A percentile compares a stretch with the other conserved stretches of the same genome.
phyloP scores from a whole-genome alignment of 768 basidiomycete species.

The Hericium rajendrae region DNA sequence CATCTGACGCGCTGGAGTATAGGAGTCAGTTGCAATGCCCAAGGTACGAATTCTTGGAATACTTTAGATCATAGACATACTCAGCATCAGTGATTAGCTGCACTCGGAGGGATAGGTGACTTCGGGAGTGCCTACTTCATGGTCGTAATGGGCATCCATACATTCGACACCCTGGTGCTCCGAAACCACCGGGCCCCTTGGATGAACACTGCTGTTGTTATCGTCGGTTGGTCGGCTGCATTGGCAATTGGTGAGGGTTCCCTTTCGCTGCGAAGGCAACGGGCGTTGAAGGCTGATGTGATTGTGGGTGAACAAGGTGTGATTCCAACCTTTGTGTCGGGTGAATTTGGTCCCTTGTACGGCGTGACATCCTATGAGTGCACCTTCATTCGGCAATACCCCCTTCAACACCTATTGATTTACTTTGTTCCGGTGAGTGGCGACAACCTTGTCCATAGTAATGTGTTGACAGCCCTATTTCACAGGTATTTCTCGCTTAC shows the following conservation, averaged over 20 bases:
- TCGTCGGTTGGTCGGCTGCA: conserved; percentile 47
- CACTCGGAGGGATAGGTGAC: conserved; percentile 52
- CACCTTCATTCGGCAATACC: conserved; percentile 34
- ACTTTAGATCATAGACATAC: not conserved
- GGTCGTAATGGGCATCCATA: conserved; percentile 53
- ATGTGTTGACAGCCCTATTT: not conserved
- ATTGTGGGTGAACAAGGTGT: conserved; percentile 4
- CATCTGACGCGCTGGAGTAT: conserved; percentile 26
- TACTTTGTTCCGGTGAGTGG: conserved; percentile 52
- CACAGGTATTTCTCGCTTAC: conserved; percentile 49
- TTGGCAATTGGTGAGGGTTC: conserved; percentile 35
- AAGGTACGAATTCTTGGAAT: conserved; percentile 35
- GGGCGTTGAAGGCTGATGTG: too few species aligned
- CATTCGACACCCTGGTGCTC: conserved; percentile 57
- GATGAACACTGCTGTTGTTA: conserved; percentile 32
- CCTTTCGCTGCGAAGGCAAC: too few species aligned
- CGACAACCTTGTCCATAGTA: not conserved
- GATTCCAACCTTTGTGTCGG: conserved; percentile 22
- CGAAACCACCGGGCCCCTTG: conserved; percentile 40
- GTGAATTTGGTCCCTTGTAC: conserved; percentile 37
- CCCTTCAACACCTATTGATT: conserved; percentile 37
- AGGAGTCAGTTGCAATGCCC: conserved; percentile 33
- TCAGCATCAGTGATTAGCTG: conserved; percentile 25
- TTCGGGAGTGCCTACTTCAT: conserved; percentile 58
- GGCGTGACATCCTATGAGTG: conserved; percentile 45